Evolutionary conservation across 2,329 filamentous ascomycete genomes (phyloP).

Genomic region (Arachnomyces sp.): DNA sequence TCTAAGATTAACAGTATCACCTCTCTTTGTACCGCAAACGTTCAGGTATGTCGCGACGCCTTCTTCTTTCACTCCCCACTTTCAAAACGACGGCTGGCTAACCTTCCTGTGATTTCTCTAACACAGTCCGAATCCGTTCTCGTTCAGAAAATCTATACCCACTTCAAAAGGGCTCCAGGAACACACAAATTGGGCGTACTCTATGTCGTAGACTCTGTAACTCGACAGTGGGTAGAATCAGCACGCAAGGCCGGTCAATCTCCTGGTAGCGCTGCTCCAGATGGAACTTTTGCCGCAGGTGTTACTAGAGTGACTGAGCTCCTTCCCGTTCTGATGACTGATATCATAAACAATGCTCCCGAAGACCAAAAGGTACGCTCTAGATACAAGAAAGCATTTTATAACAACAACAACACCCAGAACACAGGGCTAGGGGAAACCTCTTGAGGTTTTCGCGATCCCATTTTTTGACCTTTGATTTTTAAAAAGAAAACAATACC

Average conservation of each 20-base stretch:
- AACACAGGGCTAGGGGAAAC: constrained; percentile 25
- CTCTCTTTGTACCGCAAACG: constrained; percentile 75
- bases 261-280: constrained; percentile 70
- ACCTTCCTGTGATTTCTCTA: constrained; percentile 4
- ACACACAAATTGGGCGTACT: constrained; percentile 98
- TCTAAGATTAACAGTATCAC: constrained; percentile 87
- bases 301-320: constrained; percentile 95
- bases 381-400: constrained; percentile 22
- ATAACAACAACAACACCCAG: constrained; percentile 15
- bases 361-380: constrained; percentile 93
- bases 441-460: constrained; percentile 2
- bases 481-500: constrained; percentile 7
- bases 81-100: constrained; percentile 11
- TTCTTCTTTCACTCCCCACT: constrained; percentile 21
- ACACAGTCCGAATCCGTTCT: constrained; percentile 83
- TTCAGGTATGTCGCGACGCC: constrained; percentile 61
- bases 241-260: constrained; percentile 79
- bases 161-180: constrained; percentile 88
- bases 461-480: constrained; percentile 17
- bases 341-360: constrained; percentile 81
- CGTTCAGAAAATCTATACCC: constrained; percentile 92
- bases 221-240: constrained; percentile 95
- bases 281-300: constrained; percentile 90
- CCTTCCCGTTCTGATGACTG: constrained; percentile 88
- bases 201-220: constrained; percentile 99